Base-by-base conservation (phyloP, 2,329 filamentous ascomycete species). In the Penicillium sp. region DNA sequence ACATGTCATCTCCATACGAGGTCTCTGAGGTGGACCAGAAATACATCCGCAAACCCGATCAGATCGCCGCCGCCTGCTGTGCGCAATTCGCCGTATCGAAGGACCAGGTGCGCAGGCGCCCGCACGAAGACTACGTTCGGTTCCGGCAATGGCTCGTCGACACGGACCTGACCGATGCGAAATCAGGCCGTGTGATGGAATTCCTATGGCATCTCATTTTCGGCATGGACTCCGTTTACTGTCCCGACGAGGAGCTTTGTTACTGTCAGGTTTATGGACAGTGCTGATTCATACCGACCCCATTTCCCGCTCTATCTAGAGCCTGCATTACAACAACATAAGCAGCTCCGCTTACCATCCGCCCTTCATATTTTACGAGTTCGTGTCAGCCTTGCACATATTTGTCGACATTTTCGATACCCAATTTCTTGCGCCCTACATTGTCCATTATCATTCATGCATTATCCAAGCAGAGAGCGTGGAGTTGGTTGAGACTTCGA, bases 181-280 rank as follows among this genome's bases (percentile, higher is more conserved):
- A 82, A 26, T 85, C 81, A 27, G 86, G 86, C 2, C 76, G 86
- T 22, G 79, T 88, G 2, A 80, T 87, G 68, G 86, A 89, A 67
- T 88, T 87, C 63, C 71, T 86, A 19, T 89, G 86, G 86, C 87
- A 89, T 68, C 79, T 85, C 70, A 78, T 81, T 70, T 83, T 78
- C 56, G 74, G 74, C 33, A 72, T 71, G 65, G 66, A 74, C 22
- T 68, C 75, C 8, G 69, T 79, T 19, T 74, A 76, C 54, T 74
- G 72, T 56, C 72, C 72, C 14, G 69, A 74, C 29, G 65, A 72
- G 49, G 56, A 71, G 47, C 52, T 74, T 33, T 74, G 72, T 54
- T 73, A 74, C 49, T 74, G 72, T 44, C 70, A 73, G 49, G 72
- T 74, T 11, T 74, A 74, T 47, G 71, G 72, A 5, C 61, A 68